These are phyloP conservation scores for Sphaerosporella brunnea DNA, from an alignment of 495 filamentous ascomycete species.

Conservation along the genomic window DNA sequence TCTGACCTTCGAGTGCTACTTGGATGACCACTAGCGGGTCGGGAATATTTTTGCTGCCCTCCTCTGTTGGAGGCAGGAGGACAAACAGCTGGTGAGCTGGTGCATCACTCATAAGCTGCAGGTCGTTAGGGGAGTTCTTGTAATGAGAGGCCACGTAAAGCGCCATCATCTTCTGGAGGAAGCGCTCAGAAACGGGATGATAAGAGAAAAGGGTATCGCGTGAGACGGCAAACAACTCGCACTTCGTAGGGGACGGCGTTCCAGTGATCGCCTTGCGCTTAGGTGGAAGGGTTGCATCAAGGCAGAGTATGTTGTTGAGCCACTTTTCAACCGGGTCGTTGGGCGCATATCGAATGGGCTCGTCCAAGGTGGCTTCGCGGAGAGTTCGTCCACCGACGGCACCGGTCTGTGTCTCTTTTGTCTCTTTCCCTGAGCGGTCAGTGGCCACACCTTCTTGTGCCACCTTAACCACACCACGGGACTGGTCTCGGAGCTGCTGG, in stretches of 20 bases:
- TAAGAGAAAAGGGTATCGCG: conserved; percentile 96
- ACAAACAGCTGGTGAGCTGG: conserved; percentile 95
- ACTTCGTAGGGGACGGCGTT: conserved; percentile 75
- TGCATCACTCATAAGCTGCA: conserved; percentile 94
- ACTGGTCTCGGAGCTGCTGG: conserved; percentile 90
- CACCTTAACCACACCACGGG: conserved; percentile 40
- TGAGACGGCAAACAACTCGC: conserved; percentile 83
- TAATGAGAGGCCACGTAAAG: conserved; percentile 97
- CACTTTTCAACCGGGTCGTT: conserved; percentile 88
- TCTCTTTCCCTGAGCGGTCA: conserved; percentile 51
- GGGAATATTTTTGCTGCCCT: conserved; percentile 58
- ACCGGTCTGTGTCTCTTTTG: conserved; percentile 43
- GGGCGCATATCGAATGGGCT: conserved; percentile 87
- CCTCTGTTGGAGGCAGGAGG: conserved; percentile 70
- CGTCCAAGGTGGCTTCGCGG: conserved; percentile 75
- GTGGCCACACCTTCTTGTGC: conserved; percentile 46
- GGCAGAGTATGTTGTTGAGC: conserved; percentile 84
- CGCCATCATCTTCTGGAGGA: conserved; percentile 94
- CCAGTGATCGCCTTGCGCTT: conserved; percentile 58
- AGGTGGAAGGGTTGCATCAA: conserved; percentile 73
- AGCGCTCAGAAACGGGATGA: conserved; percentile 89
- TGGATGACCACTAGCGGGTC: conserved; percentile 93
- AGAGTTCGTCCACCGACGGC: conserved; percentile 57
- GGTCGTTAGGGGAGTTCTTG: conserved; percentile 95
- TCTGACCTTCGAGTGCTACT: conserved; percentile 83